Evolutionary conservation across 2,329 filamentous ascomycete genomes (phyloP), one percentile per base, ranked within the genome.

Genomic region (Colletotrichum camelliae): DNA sequence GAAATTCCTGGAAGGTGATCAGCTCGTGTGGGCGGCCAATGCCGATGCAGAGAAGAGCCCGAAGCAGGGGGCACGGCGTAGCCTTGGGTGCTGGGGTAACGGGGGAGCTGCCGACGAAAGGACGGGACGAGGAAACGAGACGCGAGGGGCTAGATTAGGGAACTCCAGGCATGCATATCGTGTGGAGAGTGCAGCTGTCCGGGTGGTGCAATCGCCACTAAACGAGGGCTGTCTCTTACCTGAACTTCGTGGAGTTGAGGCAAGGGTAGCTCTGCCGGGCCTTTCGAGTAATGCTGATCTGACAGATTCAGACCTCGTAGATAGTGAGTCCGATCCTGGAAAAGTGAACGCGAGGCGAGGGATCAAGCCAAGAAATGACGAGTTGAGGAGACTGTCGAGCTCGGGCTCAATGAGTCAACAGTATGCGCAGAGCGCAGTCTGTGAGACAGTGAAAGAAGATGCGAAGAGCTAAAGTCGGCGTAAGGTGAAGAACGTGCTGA

Each of bases 1-100:
- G 18, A 69, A 76, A 76, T 74, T 76, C 73, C 73, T 77, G 24
- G 69, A 70, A 70, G 70, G 60, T 74, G 68, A 77, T 77, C 73
- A 67, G 73, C 62, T 76, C 48, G 68, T 70, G 48, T 64, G 74
- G 35, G 69, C 65, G 76, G 67, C 76, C 76, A 77, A 77, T 77
- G 62, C 76, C 24, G 66, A 77, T 70, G 62, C 52, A 77, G 74
- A 76, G 76, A 76, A 77, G 76, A 74, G 74, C 58, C 76, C 73
- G 69, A 76, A 67, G 65, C 76, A 77, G 74, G 70, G 76, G 66
- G 35, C 4, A 69, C 61, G 62, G 43, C 61, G 67, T 74, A 70
- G 76, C 66, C 48, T 69, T 58, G 75, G 39, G 67, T 52, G 60
- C 74, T 48, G 62, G 74, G 55, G 66, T 77, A 37, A 61, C 57